A percentile compares a stretch with the other conserved stretches of the same genome.
Conservation (phyloP, 2,329 filamentous ascomycete genomes). For the Chrysoporthe cubensis region DNA sequence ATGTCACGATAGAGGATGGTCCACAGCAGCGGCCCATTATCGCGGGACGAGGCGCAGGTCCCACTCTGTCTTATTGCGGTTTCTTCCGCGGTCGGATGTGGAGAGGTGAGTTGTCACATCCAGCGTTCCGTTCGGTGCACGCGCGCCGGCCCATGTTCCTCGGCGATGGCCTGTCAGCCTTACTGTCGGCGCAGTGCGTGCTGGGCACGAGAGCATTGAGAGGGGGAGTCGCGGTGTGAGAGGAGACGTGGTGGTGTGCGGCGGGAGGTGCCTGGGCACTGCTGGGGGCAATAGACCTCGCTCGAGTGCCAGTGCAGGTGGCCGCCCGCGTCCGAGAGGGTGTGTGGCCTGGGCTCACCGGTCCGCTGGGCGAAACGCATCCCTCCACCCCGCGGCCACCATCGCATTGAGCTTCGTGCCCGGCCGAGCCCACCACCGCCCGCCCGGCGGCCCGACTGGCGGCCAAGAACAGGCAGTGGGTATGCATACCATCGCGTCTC, state of each 20-base stretch:
- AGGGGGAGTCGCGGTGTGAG: no score
- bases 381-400: background rate
- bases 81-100: constrained; percentile 1
- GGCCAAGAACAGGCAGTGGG: no score
- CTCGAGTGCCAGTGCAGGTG: background rate
- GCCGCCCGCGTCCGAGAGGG: background rate
- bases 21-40: constrained; percentile 20
- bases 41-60: constrained; percentile 19
- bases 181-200: no score
- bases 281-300: no score
- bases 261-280: no score
- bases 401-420: background rate
- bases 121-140: background rate
- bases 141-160: background rate
- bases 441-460: no score
- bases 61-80: constrained; percentile 19
- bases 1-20: constrained; percentile 4
- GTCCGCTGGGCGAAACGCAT: constrained; percentile 1
- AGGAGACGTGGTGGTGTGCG: no score
- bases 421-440: no score
- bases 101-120: constrained; percentile 1
- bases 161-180: no score
- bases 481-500: no score
- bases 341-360: constrained; percentile 7
- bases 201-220: no score